These are phyloP conservation scores for Podospora sp. DNA, from an alignment of 495 filamentous ascomycete species.

Conservation along the genomic window DNA sequence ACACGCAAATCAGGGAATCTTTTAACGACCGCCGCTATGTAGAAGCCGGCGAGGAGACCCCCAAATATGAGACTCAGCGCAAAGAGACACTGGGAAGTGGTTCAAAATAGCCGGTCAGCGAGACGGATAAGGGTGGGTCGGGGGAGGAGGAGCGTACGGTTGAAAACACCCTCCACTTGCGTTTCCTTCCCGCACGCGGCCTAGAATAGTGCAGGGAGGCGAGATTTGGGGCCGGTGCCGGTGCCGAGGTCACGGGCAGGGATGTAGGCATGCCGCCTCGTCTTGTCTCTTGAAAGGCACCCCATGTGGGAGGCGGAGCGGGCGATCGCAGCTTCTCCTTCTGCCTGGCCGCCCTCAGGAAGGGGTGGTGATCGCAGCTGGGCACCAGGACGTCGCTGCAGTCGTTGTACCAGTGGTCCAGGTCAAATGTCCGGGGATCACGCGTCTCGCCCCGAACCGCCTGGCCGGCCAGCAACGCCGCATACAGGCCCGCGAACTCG, in stretches of 20 bases:
- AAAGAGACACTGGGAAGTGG: background rate
- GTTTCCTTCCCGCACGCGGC: background rate
- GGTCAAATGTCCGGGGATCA: background rate
- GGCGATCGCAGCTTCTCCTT: background rate
- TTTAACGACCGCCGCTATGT: background rate
- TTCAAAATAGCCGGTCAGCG: background rate
- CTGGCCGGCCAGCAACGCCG: background rate
- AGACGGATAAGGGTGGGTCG: background rate
- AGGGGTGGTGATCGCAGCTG: background rate
- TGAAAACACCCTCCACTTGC: background rate
- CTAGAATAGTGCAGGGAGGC: background rate
- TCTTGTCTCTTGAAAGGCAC: background rate
- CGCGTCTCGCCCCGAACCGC: background rate
- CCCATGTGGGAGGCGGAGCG: background rate
- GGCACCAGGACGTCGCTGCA: background rate
- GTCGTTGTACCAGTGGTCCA: background rate
- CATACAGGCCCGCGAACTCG: conserved; percentile 2
- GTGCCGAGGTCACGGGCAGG: too few species aligned
- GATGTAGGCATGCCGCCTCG: background rate
- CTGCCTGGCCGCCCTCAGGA: background rate
- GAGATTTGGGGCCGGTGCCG: too few species aligned
- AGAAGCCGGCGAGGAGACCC: background rate
- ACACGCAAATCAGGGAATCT: background rate
- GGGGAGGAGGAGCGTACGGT: background rate
- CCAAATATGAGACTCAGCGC: background rate